These are phyloP conservation scores for Oryza coarctata DNA, from an alignment of 176 grass and related monocot genomes.

Conservation along the genomic window DNA sequence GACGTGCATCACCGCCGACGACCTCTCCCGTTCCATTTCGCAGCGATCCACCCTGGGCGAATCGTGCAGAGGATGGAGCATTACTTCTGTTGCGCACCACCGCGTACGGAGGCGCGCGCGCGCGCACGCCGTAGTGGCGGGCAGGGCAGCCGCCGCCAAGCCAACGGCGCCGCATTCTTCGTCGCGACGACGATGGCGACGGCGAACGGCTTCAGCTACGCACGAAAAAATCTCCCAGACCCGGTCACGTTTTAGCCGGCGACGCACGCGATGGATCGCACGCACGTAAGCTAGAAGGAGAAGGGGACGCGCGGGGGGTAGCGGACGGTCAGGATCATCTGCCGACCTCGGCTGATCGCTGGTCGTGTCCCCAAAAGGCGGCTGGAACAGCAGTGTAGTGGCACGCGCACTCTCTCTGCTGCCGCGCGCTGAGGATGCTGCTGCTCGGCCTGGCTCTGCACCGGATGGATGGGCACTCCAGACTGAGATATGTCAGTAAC, in stretches of 20 bases:
- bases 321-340: too few relatives aligned
- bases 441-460: not conserved
- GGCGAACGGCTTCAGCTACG: not conserved
- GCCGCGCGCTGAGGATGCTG: not conserved
- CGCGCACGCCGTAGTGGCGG: not conserved
- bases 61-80: not conserved
- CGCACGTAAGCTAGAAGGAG: too few relatives aligned
- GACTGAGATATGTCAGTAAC: too few relatives aligned
- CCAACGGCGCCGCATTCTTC: not conserved
- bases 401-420: not conserved
- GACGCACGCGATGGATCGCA: too few relatives aligned
- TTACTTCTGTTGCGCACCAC: not conserved
- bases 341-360: too few relatives aligned
- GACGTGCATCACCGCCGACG: not conserved
- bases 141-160: not conserved
- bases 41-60: not conserved
- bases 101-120: too few relatives aligned
- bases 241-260: not conserved
- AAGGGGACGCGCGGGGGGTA: too few relatives aligned
- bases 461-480: too few relatives aligned
- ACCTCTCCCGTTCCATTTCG: not conserved
- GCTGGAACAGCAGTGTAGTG: too few relatives aligned
- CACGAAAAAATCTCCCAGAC: not conserved
- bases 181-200: not conserved
- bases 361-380: too few relatives aligned